Evolutionary conservation across 2,329 filamentous ascomycete species (phyloP), one percentile per base, ranked within the genome.

Genomic region (Zasmidium cellare): DNA sequence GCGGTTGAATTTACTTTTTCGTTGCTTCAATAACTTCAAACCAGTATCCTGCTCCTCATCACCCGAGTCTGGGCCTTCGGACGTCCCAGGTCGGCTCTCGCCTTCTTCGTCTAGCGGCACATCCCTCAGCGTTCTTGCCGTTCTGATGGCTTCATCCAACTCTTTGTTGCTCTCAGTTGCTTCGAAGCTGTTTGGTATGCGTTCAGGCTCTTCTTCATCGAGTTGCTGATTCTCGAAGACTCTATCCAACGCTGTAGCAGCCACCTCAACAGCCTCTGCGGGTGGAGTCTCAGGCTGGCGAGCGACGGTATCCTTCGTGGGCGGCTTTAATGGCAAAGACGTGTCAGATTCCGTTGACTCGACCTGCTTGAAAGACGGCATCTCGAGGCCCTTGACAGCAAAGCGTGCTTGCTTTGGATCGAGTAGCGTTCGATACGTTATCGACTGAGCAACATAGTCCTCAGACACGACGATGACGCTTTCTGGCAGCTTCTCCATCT

Each of bases 121-220:
- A 57, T 87, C 76, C 58, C 83, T 82, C 28, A 84, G 81, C 55
- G 83, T 78, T 65, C 82, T 84, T 48, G 87, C 79, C 66, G 88
- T 79, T 28, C 82, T 74, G 57, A 94, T 91, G 54, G 84, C 82
- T 35, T 83, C 76, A 28, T 87, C 82, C 9, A 93, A 76, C 24
- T 83, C 84, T 65, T 90, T 87, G 31, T 57, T 68, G 24, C 53
- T 59, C 20, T 53, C 56, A 9, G 51, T 14, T 3, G 22, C 18
- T n/a, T 38, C 41, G 6, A 60, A 57, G 53, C 51, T 63, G 20
- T 58, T 41, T 11, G 53, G 51, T 11, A 59, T 18, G 16, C 56
- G 48, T 3, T 58, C 45, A 1, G 48, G 52, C 14, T 54, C 47
- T 20, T 56, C 45, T n/a, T 46, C 22, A 24, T 45, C 51, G 19